phyloP scores from a whole-genome alignment of 2,329 filamentous ascomycete species.

The Alternaria longipes region DNA sequence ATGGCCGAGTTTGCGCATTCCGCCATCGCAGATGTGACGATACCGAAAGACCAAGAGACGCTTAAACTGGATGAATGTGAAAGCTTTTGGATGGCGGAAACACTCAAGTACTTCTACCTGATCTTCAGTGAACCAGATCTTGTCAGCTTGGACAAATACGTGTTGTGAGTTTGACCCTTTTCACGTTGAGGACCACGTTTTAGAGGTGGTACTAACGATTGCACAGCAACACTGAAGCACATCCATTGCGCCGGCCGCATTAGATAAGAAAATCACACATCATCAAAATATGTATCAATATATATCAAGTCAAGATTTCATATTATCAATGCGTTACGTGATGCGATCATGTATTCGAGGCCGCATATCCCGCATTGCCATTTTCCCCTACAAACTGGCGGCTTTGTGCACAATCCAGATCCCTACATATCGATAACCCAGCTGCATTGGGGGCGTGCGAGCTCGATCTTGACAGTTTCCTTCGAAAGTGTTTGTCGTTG shows the following conservation, averaged over 20 bases:
- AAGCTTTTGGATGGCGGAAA: conserved; percentile 91
- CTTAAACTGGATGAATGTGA: conserved; percentile 56
- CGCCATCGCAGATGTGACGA: conserved; percentile 72
- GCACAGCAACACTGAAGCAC: conserved; percentile 62
- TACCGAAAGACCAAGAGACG: conserved; percentile 37
- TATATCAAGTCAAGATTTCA: background rate
- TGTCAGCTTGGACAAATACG: conserved; percentile 73
- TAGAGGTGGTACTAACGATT: background rate
- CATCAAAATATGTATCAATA: background rate
- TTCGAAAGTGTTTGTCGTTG: no score
- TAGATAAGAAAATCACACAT: background rate
- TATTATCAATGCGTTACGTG: background rate
- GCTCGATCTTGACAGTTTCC: no score
- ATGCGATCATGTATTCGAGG: background rate
- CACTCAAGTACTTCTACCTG: conserved; percentile 90
- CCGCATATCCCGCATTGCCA: background rate
- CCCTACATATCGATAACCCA: background rate
- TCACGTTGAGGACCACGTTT: background rate
- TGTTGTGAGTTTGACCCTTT: conserved; percentile 55
- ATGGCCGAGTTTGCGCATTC: conserved; percentile 73
- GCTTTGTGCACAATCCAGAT: background rate
- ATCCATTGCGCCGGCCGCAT: conserved; percentile 57
- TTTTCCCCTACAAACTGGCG: background rate
- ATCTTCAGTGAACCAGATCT: conserved; percentile 75
- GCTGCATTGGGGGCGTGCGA: no score